Evolutionary conservation across 441 rosid genomes (phyloP), one percentile per base, ranked within the genome.

Genomic region (Aquilaria agallochum): DNA sequence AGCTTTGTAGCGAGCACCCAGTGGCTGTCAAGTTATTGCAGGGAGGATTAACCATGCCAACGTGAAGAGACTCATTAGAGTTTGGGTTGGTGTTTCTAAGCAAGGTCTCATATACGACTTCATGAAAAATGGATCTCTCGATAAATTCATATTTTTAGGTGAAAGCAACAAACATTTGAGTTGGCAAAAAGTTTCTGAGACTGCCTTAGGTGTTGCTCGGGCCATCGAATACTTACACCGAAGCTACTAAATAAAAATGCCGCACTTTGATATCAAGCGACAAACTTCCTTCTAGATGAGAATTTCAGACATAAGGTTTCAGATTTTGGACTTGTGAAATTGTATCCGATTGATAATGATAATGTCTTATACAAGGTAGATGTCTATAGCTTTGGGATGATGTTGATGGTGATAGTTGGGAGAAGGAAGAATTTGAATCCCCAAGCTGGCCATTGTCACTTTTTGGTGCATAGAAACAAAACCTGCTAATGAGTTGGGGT

Each of bases 1-100:
- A 73, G 9, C 71, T 72, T 48, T 53, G 33, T 9, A 78, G 57
- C 15, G 76, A 72, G 50, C 47, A 36, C 50, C 60, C 55, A 7
- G 78, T 82, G 2, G 82, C 83, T 1, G 81, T 79, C 8, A 79
- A 82, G 60, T 55, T 82, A 55, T 65, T 76, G 60, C 74, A 40
- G 76, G 70, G 46, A 63, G 64, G 56, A 69, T 69, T 60, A 68
- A 60, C 55, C 82, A 78, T 40, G 49, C 13, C 32, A 75, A 78
- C 63, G 62, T 78, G 2, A 68, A 69, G 42, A 20, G 13, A 15
- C 56, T 78, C 12, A 11, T 75, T 1, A 78, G 76, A 32, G 59
- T 68, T 40, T 74, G 79, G 58, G 66, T 62, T 5, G 79, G 72
- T 59, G 75, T 70, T 27, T 72, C 77, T 15, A 5, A 69, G 13